Evolutionary conservation across 108 stramenopile species (phyloP).

Genomic region (Fistulifera pelliculosa): DNA sequence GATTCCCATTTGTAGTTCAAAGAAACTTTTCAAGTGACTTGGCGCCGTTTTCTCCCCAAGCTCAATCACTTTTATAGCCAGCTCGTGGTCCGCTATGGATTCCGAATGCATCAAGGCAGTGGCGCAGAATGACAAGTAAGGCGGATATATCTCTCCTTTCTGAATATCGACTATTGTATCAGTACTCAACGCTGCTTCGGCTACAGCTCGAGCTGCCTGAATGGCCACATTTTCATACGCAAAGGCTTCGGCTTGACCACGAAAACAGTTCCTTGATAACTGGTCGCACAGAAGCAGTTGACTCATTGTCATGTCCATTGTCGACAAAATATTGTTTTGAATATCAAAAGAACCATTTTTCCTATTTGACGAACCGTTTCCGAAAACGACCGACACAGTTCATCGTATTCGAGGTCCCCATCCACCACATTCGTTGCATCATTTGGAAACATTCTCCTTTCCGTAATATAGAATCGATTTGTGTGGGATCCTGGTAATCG

Average conservation of each 20-base stretch:
- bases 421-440: slow-evolving; percentile 23
- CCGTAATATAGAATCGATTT: neutral
- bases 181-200: neutral
- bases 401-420: slow-evolving; percentile 23
- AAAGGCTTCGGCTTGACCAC: slow-evolving; percentile 57
- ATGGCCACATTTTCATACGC: slow-evolving; percentile 36
- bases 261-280: slow-evolving; percentile 55
- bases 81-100: slow-evolving; percentile 22
- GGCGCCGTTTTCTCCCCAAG: neutral
- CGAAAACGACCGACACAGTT: slow-evolving; percentile 17
- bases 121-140: slow-evolving; percentile 26
- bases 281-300: slow-evolving; percentile 60
- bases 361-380: slow-evolving; percentile 8
- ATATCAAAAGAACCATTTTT: slow-evolving; percentile 5
- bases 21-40: neutral
- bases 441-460: slow-evolving; percentile 1
- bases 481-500: slow-evolving; percentile 8
- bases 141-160: slow-evolving; percentile 14
- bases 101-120: slow-evolving; percentile 55
- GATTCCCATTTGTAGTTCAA: slow-evolving; percentile 7
- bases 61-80: neutral
- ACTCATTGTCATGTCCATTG: slow-evolving; percentile 15
- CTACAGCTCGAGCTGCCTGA: slow-evolving; percentile 13
- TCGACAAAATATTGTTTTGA: slow-evolving; percentile 15
- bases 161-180: neutral